Percentiles rank a stretch among this genome's conserved stretches.
Conservation (phyloP, 129 eudicot genomes). For the Lactuca saligna region DNA sequence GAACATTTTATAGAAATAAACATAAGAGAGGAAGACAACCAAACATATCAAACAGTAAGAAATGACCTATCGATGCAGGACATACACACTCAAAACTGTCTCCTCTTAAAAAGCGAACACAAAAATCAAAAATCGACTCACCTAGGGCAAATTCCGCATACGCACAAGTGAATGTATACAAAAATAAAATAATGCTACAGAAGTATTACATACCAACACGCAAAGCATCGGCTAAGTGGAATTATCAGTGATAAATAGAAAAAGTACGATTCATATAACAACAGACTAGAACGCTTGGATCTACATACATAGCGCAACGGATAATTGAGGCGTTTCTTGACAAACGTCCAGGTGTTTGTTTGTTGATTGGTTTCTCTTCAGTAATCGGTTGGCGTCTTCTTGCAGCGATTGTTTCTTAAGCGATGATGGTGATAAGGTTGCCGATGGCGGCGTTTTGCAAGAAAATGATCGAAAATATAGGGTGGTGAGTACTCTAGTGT, state of each 20-base stretch:
- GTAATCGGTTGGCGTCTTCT: slow-evolving; percentile 16
- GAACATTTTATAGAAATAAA: not conserved
- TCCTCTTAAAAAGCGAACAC: not conserved
- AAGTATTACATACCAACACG: slow-evolving; percentile 12
- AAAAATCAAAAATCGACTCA: slow-evolving; percentile 17
- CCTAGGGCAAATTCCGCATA: slow-evolving; percentile 29
- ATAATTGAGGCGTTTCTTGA: slow-evolving; percentile 11
- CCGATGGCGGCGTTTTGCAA: not conserved
- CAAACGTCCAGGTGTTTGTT: slow-evolving; percentile 8
- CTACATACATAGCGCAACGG: slow-evolving; percentile 20
- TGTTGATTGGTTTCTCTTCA: slow-evolving; percentile 15
- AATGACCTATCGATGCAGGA: not conserved
- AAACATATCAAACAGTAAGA: not conserved
- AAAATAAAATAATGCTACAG: not conserved
- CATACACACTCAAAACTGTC: not conserved
- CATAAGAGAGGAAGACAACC: not conserved
- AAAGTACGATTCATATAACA: slow-evolving; percentile 4
- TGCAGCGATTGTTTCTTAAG: not conserved
- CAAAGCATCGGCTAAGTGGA: not conserved
- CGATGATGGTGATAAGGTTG: not conserved
- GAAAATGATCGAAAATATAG: not conserved
- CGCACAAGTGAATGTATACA: not conserved
- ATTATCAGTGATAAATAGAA: slow-evolving; percentile 3
- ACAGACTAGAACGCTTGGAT: slow-evolving; percentile 9
- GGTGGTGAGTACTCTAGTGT: not conserved